A percentile compares a stretch with the other conserved stretches of the same genome.
Evolutionary conservation across 306 rosid species (phyloP).

Genomic region (Acacia acuminata): DNA sequence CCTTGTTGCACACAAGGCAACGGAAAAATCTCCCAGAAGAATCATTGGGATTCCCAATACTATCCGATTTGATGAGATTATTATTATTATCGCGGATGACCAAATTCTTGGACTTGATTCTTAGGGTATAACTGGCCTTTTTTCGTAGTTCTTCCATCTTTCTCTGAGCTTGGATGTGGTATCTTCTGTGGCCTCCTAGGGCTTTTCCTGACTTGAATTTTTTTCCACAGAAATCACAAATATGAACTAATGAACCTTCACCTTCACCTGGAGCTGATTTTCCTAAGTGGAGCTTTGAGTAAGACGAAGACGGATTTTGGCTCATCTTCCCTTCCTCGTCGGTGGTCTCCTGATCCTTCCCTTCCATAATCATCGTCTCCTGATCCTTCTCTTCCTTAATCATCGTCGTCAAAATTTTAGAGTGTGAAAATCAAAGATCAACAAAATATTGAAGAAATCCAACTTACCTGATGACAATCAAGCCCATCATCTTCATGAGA

Average conservation of each 20-base stretch:
- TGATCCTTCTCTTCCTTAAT: neutral
- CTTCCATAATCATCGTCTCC: neutral
- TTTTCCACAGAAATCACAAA: constrained; percentile 36
- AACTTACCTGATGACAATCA: neutral
- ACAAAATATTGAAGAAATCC: neutral
- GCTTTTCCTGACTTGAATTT: constrained; percentile 30
- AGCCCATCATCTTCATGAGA: neutral
- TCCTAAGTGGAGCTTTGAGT: neutral
- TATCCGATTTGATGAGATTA: neutral
- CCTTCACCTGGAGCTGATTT: neutral
- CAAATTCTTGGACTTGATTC: neutral
- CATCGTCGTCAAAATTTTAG: neutral
- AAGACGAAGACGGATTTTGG: neutral
- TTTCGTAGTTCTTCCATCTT: neutral
- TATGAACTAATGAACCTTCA: neutral
- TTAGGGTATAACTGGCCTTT: neutral
- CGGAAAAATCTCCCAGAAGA: neutral
- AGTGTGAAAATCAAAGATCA: neutral
- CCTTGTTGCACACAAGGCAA: constrained; percentile 11
- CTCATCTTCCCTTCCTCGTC: neutral
- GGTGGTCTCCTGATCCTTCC: too few relatives aligned
- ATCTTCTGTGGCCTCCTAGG: constrained; percentile 40
- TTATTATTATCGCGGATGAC: neutral
- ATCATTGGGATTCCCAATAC: neutral
- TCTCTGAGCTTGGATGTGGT: constrained; percentile 13